Conservation (phyloP, 2,329 filamentous ascomycete species). For the Thielaviopsis ethacetica region DNA sequence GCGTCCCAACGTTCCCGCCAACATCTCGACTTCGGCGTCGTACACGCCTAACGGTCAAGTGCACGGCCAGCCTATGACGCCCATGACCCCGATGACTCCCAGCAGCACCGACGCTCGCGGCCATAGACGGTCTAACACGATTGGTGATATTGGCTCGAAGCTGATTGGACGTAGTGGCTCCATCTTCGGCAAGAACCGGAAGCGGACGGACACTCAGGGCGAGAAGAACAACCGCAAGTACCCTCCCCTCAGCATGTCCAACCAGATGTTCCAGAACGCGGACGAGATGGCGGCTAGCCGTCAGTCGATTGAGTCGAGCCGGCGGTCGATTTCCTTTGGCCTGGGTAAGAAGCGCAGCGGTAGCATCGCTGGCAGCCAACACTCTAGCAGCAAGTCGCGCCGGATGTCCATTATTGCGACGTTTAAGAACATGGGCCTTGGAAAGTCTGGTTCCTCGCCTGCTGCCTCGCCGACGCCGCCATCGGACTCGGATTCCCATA, state of each 20-base stretch:
- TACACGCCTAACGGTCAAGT: constrained; percentile 39
- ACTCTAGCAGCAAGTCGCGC: constrained; percentile 39
- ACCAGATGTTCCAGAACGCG: constrained; percentile 17
- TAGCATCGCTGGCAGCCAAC: constrained; percentile 41
- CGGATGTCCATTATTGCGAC: constrained; percentile 56
- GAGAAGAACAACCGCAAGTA: constrained; percentile 48
- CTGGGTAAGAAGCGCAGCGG: constrained; percentile 56
- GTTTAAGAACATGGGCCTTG: constrained; percentile 41
- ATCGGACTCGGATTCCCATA: constrained; percentile 33
- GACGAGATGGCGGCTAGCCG: constrained; percentile 37
- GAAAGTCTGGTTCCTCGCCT: constrained; percentile 22
- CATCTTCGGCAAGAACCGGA: constrained; percentile 46
- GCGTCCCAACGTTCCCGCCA: constrained; percentile 38
- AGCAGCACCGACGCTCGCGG: constrained; percentile 26
- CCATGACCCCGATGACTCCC: not conserved
- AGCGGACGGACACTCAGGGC: constrained; percentile 27
- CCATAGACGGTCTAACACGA: constrained; percentile 58
- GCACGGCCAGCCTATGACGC: constrained; percentile 14
- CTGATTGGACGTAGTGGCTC: constrained; percentile 73
- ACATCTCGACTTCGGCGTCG: constrained; percentile 40
- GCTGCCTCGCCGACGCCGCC: constrained; percentile 29
- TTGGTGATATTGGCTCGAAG: constrained; percentile 68
- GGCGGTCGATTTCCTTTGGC: constrained; percentile 54
- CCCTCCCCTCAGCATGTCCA: constrained; percentile 82
- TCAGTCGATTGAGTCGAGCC: constrained; percentile 53